These are phyloP conservation scores for Naganishia randhawae DNA, from an alignment of 768 basidiomycete species.

Conservation along the genomic window DNA sequence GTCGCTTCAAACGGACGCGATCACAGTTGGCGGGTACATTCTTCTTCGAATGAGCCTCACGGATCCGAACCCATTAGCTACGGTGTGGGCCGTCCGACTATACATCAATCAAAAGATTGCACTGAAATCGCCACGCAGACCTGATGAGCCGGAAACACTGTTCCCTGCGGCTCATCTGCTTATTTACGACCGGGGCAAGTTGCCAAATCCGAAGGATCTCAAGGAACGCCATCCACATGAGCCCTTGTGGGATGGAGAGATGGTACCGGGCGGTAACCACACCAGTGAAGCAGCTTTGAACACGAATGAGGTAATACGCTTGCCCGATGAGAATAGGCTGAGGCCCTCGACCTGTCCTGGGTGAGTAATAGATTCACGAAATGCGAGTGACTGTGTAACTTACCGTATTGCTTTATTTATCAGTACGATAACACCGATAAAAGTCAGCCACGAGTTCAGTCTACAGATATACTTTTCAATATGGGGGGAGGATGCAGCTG, in stretches of 20 bases:
- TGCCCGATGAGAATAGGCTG: slow-evolving; percentile 45
- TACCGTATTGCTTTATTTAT: slow-evolving; percentile 3
- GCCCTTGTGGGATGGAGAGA: slow-evolving; percentile 39
- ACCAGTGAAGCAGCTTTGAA: slow-evolving; percentile 27
- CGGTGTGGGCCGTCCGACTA: slow-evolving; percentile 43
- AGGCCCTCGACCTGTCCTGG: slow-evolving; percentile 43
- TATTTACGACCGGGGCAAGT: slow-evolving; percentile 24
- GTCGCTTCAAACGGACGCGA: slow-evolving; percentile 29
- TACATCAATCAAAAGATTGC: slow-evolving; percentile 38
- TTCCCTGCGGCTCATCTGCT: slow-evolving; percentile 31
- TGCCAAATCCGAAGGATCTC: slow-evolving; percentile 8
- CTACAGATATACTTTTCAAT: slow-evolving; percentile 47
- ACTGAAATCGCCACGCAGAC: slow-evolving; percentile 40
- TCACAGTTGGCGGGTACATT: slow-evolving; percentile 29
- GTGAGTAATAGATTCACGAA: slow-evolving; percentile 30
- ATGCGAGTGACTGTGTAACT: not conserved
- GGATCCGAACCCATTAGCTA: slow-evolving; percentile 25
- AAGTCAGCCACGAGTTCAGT: slow-evolving; percentile 40
- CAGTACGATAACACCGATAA: slow-evolving; percentile 48
- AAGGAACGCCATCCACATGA: slow-evolving; percentile 30
- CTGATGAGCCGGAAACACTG: slow-evolving; percentile 36
- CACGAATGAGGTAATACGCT: slow-evolving; percentile 25
- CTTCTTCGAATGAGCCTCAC: slow-evolving; percentile 13
- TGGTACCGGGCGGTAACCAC: slow-evolving; percentile 31
- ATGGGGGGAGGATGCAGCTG: slow-evolving; percentile 36